Percentiles rank a stretch among this genome's conserved stretches.
phyloP scores from a whole-genome alignment of 192 early-diverging fungal genomes.

The Haplosporangium gracile region DNA sequence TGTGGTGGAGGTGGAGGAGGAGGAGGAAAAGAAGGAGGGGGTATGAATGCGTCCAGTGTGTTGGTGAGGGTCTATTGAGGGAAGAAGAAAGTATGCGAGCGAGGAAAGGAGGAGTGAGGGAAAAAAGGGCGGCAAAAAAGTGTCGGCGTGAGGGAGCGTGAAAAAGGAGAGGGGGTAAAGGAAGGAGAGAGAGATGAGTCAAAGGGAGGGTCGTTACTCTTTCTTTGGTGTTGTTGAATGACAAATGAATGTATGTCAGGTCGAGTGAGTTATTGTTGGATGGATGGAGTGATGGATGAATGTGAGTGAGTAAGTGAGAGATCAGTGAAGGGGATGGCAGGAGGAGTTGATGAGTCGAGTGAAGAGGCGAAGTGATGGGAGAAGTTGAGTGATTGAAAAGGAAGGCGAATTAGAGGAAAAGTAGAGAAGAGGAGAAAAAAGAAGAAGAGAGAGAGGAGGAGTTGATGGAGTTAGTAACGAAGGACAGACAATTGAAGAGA shows the following conservation, averaged over 20 bases:
- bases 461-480: not conserved
- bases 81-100: not conserved
- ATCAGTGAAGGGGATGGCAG: not conserved
- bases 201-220: slow-evolving; percentile 4
- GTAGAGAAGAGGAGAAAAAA: not conserved
- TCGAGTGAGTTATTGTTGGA: not conserved
- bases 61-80: not conserved
- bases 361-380: not conserved
- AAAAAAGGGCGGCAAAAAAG: not conserved
- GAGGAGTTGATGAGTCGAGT: not conserved
- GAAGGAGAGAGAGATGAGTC: not conserved
- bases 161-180: not conserved
- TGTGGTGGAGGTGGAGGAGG: not conserved
- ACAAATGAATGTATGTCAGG: not conserved
- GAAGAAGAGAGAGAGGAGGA: not conserved
- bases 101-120: not conserved
- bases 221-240: not conserved
- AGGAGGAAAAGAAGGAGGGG: not conserved
- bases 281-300: not conserved
- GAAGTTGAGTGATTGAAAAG: not conserved
- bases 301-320: not conserved
- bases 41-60: not conserved
- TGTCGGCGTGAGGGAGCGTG: too few species aligned
- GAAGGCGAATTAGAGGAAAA: not conserved
- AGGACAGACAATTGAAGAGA: not conserved